Evolutionary conservation across 2,329 filamentous ascomycete species (phyloP).

Genomic region (Colletotrichum trifolii): DNA sequence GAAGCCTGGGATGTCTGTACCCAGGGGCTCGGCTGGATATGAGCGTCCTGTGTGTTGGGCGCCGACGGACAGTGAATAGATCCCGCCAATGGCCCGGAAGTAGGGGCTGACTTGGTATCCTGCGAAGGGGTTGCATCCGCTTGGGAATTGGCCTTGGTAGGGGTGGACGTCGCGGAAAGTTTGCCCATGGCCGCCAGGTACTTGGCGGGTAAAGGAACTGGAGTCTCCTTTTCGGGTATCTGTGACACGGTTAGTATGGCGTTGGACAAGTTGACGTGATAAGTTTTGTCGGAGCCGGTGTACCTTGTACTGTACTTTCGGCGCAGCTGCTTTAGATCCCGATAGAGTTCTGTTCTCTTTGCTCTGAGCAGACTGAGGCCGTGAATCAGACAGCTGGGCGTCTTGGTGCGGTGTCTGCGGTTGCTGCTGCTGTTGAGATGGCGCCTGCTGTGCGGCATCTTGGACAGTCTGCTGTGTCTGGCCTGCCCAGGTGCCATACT

Average conservation of each 20-base stretch:
- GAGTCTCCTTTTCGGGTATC: conserved; percentile 54
- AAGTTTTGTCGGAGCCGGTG: conserved; percentile 34
- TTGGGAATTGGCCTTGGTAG: conserved; percentile 21
- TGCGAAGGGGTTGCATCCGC: background rate
- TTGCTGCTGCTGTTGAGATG: conserved; percentile 25
- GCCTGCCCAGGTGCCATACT: conserved; percentile 40
- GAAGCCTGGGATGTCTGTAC: background rate
- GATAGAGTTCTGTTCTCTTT: conserved; percentile 23
- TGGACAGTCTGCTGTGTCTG: conserved; percentile 16
- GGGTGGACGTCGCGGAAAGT: conserved; percentile 38
- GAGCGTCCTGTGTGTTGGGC: background rate
- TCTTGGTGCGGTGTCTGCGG: background rate
- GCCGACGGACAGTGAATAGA: background rate
- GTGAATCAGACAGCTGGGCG: background rate
- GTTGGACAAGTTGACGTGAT: background rate
- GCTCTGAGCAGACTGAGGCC: conserved; percentile 3
- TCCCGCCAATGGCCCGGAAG: background rate
- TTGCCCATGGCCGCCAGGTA: conserved; percentile 55
- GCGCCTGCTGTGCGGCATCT: conserved; percentile 31
- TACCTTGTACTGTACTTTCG: conserved; percentile 40
- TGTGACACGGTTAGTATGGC: conserved; percentile 42
- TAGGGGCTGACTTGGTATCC: background rate
- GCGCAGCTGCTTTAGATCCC: conserved; percentile 23
- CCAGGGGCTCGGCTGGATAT: background rate
- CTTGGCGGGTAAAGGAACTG: conserved; percentile 56